Percentiles rank a stretch among this genome's conserved stretches.
These are phyloP conservation scores for Kentomonas sorsogonicus DNA, from an alignment of 208 protist species.

Conservation along the genomic window DNA sequence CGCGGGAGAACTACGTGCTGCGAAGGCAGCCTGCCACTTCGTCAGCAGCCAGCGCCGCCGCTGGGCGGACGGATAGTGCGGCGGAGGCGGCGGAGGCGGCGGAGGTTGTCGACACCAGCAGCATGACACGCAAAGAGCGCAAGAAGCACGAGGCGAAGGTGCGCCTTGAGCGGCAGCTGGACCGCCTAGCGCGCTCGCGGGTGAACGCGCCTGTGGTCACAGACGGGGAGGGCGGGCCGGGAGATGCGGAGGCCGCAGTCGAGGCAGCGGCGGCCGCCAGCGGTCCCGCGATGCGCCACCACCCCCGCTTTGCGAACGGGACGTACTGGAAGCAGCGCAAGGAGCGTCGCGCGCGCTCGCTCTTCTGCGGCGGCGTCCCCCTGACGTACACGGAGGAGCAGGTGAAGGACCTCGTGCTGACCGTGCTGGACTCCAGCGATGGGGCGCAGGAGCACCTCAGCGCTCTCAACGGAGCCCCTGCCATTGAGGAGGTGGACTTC, in stretches of 20 bases:
- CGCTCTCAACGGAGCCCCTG: too few species aligned
- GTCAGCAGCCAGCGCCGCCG: too few species aligned
- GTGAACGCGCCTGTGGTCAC: conserved; percentile 19
- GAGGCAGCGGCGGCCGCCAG: neutral
- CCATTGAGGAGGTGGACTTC: conserved; percentile 72
- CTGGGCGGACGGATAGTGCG: too few species aligned
- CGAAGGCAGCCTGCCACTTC: too few species aligned
- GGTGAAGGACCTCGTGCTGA: conserved; percentile 65
- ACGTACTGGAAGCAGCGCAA: conserved; percentile 84
- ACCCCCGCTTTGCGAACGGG: conserved; percentile 79
- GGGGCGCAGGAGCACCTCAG: neutral
- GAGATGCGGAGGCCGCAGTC: neutral
- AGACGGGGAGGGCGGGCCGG: conserved; percentile 2
- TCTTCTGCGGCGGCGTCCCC: conserved; percentile 83
- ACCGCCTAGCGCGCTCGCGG: conserved; percentile 8
- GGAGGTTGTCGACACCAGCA: conserved; percentile 16
- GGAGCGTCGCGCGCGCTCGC: conserved; percentile 61
- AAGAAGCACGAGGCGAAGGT: conserved; percentile 42
- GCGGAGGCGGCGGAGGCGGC: conserved; percentile 9
- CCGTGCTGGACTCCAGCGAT: conserved; percentile 30
- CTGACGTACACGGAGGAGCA: conserved; percentile 35
- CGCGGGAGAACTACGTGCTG: too few species aligned
- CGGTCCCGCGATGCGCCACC: conserved; percentile 44
- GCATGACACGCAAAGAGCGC: conserved; percentile 60
- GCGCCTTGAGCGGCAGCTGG: conserved; percentile 55